Evolutionary conservation across 495 filamentous ascomycete genomes (phyloP).

Genomic region (Podospora comata): DNA sequence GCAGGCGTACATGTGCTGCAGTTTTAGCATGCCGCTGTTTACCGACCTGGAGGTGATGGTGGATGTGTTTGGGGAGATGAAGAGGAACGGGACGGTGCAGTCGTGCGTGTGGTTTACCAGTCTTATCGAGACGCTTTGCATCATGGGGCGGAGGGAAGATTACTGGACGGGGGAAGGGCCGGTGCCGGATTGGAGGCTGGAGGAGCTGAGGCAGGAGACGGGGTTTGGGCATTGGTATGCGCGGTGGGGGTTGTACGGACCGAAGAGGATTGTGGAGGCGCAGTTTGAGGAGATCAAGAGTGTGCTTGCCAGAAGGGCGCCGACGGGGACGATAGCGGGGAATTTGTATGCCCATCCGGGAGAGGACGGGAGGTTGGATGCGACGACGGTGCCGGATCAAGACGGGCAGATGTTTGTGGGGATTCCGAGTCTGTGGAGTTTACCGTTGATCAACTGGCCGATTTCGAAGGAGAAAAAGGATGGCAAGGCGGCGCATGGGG

Average conservation of each 20-base stretch:
- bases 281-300: slow-evolving; percentile 46
- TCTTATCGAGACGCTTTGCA: slow-evolving; percentile 48
- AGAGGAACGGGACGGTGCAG: slow-evolving; percentile 36
- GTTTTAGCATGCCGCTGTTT: slow-evolving; percentile 46
- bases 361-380: slow-evolving; percentile 39
- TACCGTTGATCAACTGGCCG: slow-evolving; percentile 42
- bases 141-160: slow-evolving; percentile 44
- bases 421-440: slow-evolving; percentile 40
- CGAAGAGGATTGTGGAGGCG: slow-evolving; percentile 42
- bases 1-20: slow-evolving; percentile 49
- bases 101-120: slow-evolving; percentile 46
- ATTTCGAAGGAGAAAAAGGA: slow-evolving; percentile 25
- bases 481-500: slow-evolving; percentile 41
- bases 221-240: slow-evolving; percentile 47
- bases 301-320: slow-evolving; percentile 32
- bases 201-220: slow-evolving; percentile 43
- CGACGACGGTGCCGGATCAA: slow-evolving; percentile 31
- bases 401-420: slow-evolving; percentile 43
- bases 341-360: slow-evolving; percentile 32
- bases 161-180: slow-evolving; percentile 46
- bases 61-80: slow-evolving; percentile 40
- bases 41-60: slow-evolving; percentile 46
- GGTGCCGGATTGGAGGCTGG: slow-evolving; percentile 44
- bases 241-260: slow-evolving; percentile 48
- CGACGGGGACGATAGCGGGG: slow-evolving; percentile 37